Evolutionary conservation across 2,329 filamentous ascomycete species (phyloP).

Genomic region (Magnaporthiopsis incrustans): DNA sequence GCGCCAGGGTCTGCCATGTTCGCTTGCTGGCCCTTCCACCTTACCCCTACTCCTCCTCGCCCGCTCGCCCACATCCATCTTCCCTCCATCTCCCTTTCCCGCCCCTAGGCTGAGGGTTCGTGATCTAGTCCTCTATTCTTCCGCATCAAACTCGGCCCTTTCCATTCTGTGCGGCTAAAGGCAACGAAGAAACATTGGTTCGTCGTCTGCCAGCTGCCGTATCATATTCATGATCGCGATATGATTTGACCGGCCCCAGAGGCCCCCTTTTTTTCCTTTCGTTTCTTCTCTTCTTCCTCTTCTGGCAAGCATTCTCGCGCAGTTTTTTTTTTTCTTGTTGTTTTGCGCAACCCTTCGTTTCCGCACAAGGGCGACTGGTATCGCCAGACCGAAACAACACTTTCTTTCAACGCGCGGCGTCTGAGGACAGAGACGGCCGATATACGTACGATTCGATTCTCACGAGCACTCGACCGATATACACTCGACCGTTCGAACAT

Average conservation of each 20-base stretch:
- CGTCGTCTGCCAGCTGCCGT: slow-evolving; percentile 5
- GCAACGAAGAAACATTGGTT: neutral
- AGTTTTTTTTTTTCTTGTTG: slow-evolving; percentile 16
- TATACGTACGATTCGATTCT: slow-evolving; percentile 3
- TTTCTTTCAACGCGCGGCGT: neutral
- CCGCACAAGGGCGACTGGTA: slow-evolving; percentile 30
- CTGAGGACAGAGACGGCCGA: neutral
- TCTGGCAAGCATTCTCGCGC: slow-evolving; percentile 11
- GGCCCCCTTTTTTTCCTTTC: slow-evolving; percentile 25
- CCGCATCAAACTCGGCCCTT: slow-evolving; percentile 17
- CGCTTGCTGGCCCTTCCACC: slow-evolving; percentile 8
- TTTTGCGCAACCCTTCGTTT: slow-evolving; percentile 18
- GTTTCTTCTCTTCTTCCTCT: slow-evolving; percentile 14
- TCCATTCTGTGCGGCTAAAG: neutral
- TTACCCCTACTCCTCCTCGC: neutral
- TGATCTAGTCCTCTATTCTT: slow-evolving; percentile 17
- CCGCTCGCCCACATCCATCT: slow-evolving; percentile 10
- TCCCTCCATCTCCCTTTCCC: slow-evolving; percentile 13
- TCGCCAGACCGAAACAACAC: slow-evolving; percentile 24
- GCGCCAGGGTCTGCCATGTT: slow-evolving; percentile 6
- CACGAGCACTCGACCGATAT: slow-evolving; percentile 7
- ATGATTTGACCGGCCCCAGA: slow-evolving; percentile 30
- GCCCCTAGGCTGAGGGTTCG: slow-evolving; percentile 4
- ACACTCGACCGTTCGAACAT: neutral
- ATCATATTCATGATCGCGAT: slow-evolving; percentile 28